Conservation (phyloP, 2,329 filamentous ascomycete species). For the Amylocarpus encephaloides region DNA sequence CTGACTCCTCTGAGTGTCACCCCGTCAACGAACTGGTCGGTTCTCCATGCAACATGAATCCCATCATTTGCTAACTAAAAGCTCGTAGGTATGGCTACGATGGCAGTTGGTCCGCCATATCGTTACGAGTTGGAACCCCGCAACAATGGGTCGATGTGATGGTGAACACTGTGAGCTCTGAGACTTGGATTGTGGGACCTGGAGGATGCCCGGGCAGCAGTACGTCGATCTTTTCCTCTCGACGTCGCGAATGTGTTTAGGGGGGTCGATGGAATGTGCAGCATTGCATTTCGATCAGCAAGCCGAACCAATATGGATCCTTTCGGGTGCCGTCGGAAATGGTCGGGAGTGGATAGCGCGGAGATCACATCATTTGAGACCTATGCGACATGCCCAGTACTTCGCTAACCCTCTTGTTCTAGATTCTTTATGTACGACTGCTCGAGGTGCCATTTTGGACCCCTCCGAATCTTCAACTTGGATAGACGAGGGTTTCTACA, state of each 20-base stretch:
- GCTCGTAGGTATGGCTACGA: constrained; percentile 53
- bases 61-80: constrained; percentile 1
- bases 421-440: constrained; percentile 47
- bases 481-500: constrained; percentile 31
- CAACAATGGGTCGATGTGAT: constrained; percentile 48
- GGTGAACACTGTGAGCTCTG: constrained; percentile 62
- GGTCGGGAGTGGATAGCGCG: too few relatives aligned
- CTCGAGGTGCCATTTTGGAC: constrained; percentile 55
- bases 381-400: background rate
- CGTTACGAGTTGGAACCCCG: constrained; percentile 50
- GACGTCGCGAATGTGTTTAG: too few relatives aligned
- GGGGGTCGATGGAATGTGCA: background rate
- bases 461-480: constrained; percentile 49
- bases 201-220: constrained; percentile 43
- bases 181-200: constrained; percentile 62
- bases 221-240: constrained; percentile 12
- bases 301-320: background rate
- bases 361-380: background rate
- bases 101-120: constrained; percentile 66
- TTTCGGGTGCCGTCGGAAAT: too few relatives aligned
- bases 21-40: constrained; percentile 27
- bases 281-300: background rate
- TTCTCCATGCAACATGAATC: background rate
- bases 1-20: constrained; percentile 22
- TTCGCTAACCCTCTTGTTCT: constrained; percentile 14